Evolutionary conservation across 2,329 filamentous ascomycete genomes (phyloP).

Genomic region (Geoglossum cookeanum): DNA sequence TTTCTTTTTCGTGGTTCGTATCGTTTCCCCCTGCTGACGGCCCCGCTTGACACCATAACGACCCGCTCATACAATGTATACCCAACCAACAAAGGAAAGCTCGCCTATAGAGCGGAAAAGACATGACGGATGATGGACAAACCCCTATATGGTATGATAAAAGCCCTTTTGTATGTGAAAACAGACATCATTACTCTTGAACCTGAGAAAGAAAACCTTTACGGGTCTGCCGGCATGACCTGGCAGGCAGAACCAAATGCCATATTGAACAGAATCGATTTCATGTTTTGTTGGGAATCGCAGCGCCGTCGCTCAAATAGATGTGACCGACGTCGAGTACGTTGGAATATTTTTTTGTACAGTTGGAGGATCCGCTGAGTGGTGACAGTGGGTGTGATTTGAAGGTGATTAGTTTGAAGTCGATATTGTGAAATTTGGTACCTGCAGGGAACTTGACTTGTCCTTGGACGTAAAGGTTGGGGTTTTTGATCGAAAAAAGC

Average conservation of each 20-base stretch:
- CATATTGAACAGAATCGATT: slow-evolving; percentile 3
- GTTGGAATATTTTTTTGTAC: slow-evolving; percentile 3
- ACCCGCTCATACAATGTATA: slow-evolving; percentile 1
- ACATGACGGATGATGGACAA: background rate
- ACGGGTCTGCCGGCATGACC: background rate
- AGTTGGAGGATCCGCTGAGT: background rate
- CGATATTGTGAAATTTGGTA: background rate
- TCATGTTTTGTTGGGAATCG: slow-evolving; percentile 1
- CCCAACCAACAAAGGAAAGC: slow-evolving; percentile 1
- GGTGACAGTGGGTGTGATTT: slow-evolving; percentile 1
- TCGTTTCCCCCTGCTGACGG: background rate
- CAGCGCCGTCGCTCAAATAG: slow-evolving; percentile 5
- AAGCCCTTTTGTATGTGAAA: slow-evolving; percentile 1
- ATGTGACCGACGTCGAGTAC: background rate
- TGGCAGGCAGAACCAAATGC: background rate
- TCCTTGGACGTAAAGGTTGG: background rate
- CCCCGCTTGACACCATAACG: background rate
- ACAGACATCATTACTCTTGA: background rate
- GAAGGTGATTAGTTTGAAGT: background rate
- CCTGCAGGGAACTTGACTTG: background rate
- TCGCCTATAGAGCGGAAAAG: background rate
- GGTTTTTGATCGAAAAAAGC: background rate
- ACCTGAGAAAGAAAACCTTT: background rate
- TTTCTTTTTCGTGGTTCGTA: background rate
- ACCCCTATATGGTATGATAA: slow-evolving; percentile 2